These are phyloP conservation scores for Sungouiella thailandica DNA, from an alignment of 805 yeast genomes.

Conservation along the genomic window DNA sequence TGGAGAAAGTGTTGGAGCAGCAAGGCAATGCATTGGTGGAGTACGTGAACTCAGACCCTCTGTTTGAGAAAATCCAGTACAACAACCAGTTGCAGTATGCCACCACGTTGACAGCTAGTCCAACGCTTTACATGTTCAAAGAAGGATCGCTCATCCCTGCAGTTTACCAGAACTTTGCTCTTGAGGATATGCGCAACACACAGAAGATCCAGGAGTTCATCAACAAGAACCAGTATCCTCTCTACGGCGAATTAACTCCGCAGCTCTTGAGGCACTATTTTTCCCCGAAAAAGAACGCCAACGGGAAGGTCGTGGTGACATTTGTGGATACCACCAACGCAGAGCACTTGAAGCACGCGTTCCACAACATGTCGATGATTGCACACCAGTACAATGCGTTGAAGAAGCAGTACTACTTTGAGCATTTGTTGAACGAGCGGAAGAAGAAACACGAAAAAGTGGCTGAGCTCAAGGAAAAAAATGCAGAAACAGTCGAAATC, in stretches of 20 bases:
- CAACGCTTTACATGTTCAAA: constrained; percentile 58
- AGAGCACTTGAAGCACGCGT: constrained; percentile 25
- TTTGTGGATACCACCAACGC: constrained; percentile 41
- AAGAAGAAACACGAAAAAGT: constrained; percentile 41
- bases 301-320: constrained; percentile 45
- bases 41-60: constrained; percentile 39
- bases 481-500: constrained; percentile 40
- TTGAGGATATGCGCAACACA: constrained; percentile 56
- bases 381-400: constrained; percentile 46
- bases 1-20: constrained; percentile 32
- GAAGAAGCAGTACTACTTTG: constrained; percentile 38
- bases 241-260: constrained; percentile 48
- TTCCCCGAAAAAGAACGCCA: constrained; percentile 15
- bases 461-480: constrained; percentile 36
- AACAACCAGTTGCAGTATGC: constrained; percentile 45
- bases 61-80: constrained; percentile 26
- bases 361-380: constrained; percentile 37
- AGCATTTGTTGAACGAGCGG: constrained; percentile 23
- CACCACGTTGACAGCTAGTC: constrained; percentile 52
- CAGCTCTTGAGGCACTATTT: constrained; percentile 32
- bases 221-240: constrained; percentile 44
- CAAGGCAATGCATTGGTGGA: constrained; percentile 41
- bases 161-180: constrained; percentile 56
- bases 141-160: constrained; percentile 49
- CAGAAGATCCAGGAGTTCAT: constrained; percentile 48